Base-by-base conservation (phyloP, 805 yeast genomes). In the Ogataea salicorniae region DNA sequence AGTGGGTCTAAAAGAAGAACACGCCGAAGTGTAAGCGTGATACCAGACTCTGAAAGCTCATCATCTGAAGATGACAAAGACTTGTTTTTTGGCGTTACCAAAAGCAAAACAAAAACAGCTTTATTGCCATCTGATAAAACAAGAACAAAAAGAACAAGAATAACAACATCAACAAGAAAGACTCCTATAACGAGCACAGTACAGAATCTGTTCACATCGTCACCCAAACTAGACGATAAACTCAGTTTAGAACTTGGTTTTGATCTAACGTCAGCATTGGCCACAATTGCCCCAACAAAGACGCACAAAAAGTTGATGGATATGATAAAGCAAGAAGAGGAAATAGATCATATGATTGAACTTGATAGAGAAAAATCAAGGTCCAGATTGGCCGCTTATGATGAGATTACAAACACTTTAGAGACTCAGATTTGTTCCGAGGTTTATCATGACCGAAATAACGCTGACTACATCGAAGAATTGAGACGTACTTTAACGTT, bases 211-310 rank as follows among this genome's bases (percentile, higher is more conserved):
- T 9, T 26, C 7, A 18, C 40, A 22, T 9, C 5, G 15, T 29
- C 11, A 20, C 2, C 37, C 15, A 26, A 22, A n/a, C 14, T 7
- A 15, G 38, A 20, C 13, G 43, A 41, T 18, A 39, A 41, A 34
- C 29, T 55, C 39, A 51, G 40, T 39, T 49, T 41, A 29, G 56
- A 51, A 13, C 41, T 57, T 22, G 61, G 61, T 4, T 57, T 57
- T 39, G 55, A 56, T 39, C 23, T 56, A 29, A 41, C 41, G 17
- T 17, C 43, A 2, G 60, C 61, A 1, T 43, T 57, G 39, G 43
- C 42, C 26, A 41, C 45, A 11, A 34, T 46, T 14, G 39, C 39
- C 16, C 33, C 47, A 6, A 50, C 55, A 9, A 39, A 37, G n/a
- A 39, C 43, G 7, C 56, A 49, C 40, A 42, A 49, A 35, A 47